phyloP scores from a whole-genome alignment of 805 yeast species.

The Barnettozyma vustinii region DNA sequence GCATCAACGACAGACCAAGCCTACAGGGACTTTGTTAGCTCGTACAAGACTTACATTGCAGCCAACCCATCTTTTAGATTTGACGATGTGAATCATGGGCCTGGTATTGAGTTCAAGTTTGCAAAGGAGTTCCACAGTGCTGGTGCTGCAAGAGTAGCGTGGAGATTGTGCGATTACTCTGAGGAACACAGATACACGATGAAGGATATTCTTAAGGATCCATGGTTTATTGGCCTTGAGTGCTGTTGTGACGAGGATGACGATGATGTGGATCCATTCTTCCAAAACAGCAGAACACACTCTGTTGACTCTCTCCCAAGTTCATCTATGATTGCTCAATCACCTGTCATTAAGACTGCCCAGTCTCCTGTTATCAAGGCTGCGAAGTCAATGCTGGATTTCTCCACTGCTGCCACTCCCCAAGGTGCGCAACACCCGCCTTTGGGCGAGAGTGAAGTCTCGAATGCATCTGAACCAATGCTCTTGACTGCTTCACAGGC shows the following conservation, averaged over 20 bases:
- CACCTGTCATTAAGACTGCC: background rate
- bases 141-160: slow-evolving; percentile 63
- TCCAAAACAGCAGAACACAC: background rate
- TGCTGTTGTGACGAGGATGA: slow-evolving; percentile 50
- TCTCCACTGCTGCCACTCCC: slow-evolving; percentile 4
- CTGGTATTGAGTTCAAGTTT: slow-evolving; percentile 68
- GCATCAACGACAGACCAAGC: slow-evolving; percentile 43
- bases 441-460: background rate
- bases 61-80: slow-evolving; percentile 45
- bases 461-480: slow-evolving; percentile 4
- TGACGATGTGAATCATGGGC: slow-evolving; percentile 45
- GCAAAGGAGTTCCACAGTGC: slow-evolving; percentile 54
- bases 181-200: slow-evolving; percentile 48
- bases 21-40: slow-evolving; percentile 50
- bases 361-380: slow-evolving; percentile 7
- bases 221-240: slow-evolving; percentile 56
- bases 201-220: slow-evolving; percentile 50
- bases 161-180: slow-evolving; percentile 70
- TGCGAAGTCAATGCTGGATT: slow-evolving; percentile 23
- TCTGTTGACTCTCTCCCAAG: slow-evolving; percentile 9
- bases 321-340: background rate
- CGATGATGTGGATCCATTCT: slow-evolving; percentile 10
- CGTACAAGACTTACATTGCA: slow-evolving; percentile 35
- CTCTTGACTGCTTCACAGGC: background rate
- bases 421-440: background rate